phyloP scores from a whole-genome alignment of 306 rosid species.

The Vigna trinervia region DNA sequence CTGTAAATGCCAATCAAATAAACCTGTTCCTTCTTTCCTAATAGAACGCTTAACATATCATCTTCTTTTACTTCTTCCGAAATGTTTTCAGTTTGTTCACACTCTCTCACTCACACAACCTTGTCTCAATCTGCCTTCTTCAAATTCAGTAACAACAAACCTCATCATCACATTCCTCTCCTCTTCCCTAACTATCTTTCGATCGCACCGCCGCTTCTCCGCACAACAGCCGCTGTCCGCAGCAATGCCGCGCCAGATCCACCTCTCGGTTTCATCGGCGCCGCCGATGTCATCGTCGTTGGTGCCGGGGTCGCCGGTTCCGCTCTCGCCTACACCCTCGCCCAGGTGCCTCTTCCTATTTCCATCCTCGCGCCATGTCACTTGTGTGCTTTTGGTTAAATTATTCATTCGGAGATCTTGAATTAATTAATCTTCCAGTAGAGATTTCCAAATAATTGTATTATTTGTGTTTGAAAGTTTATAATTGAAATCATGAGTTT shows the following conservation, averaged over 20 bases:
- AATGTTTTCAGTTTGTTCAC: not conserved
- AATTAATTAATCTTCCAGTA: too few relatives aligned
- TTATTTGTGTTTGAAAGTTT: too few relatives aligned
- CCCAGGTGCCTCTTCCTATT: not conserved
- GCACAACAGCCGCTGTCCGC: not conserved
- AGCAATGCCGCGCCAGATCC: not conserved
- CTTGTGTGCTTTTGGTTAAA: too few relatives aligned
- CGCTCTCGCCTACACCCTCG: slow-evolving; percentile 12
- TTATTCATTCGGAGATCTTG: not conserved
- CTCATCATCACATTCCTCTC: not conserved
- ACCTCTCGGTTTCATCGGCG: not conserved
- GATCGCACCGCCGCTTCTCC: not conserved
- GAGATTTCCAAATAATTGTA: not conserved
- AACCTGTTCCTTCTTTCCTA: too few relatives aligned
- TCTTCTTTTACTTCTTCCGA: too few relatives aligned
- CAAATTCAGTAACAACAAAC: slow-evolving; percentile 16
- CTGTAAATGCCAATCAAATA: too few relatives aligned
- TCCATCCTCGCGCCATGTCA: too few relatives aligned
- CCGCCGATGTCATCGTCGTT: slow-evolving; percentile 7
- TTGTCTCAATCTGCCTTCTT: not conserved
- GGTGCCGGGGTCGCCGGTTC: slow-evolving; percentile 25
- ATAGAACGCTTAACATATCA: too few relatives aligned
- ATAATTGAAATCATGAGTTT: too few relatives aligned
- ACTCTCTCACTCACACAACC: not conserved
- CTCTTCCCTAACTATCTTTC: not conserved